Evolutionary conservation across 441 rosid genomes (phyloP), one percentile per base, ranked within the genome.

Genomic region (Croton setiger): DNA sequence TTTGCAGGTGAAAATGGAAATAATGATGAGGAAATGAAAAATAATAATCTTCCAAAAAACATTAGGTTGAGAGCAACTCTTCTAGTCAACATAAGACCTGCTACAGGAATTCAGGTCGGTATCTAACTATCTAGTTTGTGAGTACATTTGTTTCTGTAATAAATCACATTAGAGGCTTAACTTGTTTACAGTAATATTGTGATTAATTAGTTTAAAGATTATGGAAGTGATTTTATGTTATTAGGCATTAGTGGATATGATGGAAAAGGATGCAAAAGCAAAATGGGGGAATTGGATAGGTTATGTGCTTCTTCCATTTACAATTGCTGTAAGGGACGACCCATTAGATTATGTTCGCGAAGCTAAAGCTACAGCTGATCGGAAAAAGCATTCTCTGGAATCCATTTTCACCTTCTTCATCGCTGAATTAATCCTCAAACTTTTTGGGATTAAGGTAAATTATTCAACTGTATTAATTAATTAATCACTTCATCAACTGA

Each of bases 271-370:
- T 15, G 64, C 65, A 2, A 45, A 76, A 60, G 73, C 66, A 36
- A 74, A 76, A 35, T 82, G 82, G 77, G 84, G 84, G 3, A 84
- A 78, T 59, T 72, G 78, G 77, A 72, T 80, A 6, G 86, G 84
- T 3, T 82, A 59, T 37, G 70, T 78, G n/a, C 53, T 80, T 5
- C 20, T 78, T 10, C 81, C 83, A 5, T 59, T 80, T 39, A 66
- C 68, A 52, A 76, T 84, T 4, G 81, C 61, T 21, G 54, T 75
- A 17, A 43, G 51, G 17, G 73, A 71, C 13, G 82, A 81, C 58
- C 84, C 78, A 4, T 66, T 77, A 52, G 82, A 81, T 52, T 75
- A 81, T 59, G 70, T 76, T 69, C 81, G 80, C 13, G 62, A 78
- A 45, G 76, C 85, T 8, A 78, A 79, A 71, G 67, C 78, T 54